Evolutionary conservation across 768 basidiomycete genomes (phyloP).

Genomic region (Aureoboletus auriporus): DNA sequence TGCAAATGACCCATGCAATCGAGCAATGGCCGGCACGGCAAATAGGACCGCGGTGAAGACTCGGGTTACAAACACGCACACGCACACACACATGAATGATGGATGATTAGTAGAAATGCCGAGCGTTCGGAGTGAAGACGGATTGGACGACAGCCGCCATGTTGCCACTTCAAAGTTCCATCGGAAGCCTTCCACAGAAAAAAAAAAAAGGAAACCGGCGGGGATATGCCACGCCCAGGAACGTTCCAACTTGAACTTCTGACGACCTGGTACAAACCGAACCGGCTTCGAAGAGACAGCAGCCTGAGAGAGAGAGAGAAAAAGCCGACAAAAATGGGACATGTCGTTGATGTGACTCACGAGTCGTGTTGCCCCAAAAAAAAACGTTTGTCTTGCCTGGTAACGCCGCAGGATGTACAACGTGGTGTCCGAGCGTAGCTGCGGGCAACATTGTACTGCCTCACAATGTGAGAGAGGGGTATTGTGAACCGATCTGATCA

Average conservation of each 20-base stretch:
- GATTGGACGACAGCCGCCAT: slow-evolving; percentile 1
- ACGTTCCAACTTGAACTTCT: neutral
- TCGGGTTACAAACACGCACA: too few species aligned
- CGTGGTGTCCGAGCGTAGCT: slow-evolving; percentile 7
- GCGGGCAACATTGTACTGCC: too few species aligned
- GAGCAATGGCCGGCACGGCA: slow-evolving; percentile 1
- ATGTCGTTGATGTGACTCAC: neutral
- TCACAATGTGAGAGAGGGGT: neutral
- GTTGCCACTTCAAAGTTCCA: slow-evolving; percentile 14
- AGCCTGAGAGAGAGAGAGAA: neutral
- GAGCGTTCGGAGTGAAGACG: neutral
- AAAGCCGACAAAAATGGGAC: neutral
- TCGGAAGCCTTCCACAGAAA: slow-evolving; percentile 19
- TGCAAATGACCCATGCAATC: neutral
- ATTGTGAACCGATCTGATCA: slow-evolving; percentile 1
- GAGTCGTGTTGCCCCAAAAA: neutral
- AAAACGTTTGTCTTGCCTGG: neutral
- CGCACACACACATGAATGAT: neutral
- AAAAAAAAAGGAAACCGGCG: slow-evolving; percentile 6
- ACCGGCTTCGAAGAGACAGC: slow-evolving; percentile 2
- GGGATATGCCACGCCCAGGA: slow-evolving; percentile 7
- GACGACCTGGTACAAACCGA: slow-evolving; percentile 3
- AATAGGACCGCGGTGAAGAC: slow-evolving; percentile 5
- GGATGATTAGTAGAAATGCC: neutral
- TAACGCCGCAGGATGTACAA: slow-evolving; percentile 2